Evolutionary conservation across 805 yeast genomes (phyloP).

Genomic region (Dipodascus albidus): DNA sequence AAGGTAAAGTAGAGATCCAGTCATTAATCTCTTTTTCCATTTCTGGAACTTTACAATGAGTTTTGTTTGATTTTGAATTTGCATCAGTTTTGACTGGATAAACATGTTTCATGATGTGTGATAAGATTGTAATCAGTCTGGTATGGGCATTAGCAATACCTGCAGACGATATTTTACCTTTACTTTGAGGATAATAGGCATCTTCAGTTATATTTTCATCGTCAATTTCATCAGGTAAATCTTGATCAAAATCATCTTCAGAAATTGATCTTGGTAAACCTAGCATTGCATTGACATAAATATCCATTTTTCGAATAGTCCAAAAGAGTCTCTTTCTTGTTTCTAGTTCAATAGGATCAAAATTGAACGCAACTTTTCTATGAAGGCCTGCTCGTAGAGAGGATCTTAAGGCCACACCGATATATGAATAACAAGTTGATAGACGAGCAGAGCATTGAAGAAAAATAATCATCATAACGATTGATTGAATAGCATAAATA

Average conservation of each 20-base stretch:
- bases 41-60: conserved; percentile 35
- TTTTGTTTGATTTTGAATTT: conserved; percentile 8
- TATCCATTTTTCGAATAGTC: conserved; percentile 85
- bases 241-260: conserved; percentile 79
- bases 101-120: conserved; percentile 56
- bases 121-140: conserved; percentile 54
- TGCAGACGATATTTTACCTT: conserved; percentile 50
- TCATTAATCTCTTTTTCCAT: conserved; percentile 57
- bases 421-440: conserved; percentile 79
- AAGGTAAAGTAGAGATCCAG: conserved; percentile 65
- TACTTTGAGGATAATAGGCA: conserved; percentile 40
- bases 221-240: conserved; percentile 71
- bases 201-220: conserved; percentile 72
- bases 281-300: conserved; percentile 74
- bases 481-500: conserved; percentile 69
- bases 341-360: conserved; percentile 71
- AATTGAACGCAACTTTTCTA: conserved; percentile 49
- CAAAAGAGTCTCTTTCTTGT: conserved; percentile 77
- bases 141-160: conserved; percentile 85
- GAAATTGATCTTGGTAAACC: conserved; percentile 73
- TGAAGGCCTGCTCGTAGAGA: conserved; percentile 78
- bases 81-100: conserved; percentile 45
- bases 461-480: conserved; percentile 76
- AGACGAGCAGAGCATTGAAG: conserved; percentile 81
- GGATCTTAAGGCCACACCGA: conserved; percentile 76